A percentile compares a stretch with the other conserved stretches of the same genome.
Evolutionary conservation across 2,329 filamentous ascomycete genomes (phyloP).

Genomic region (Fusarium buharicum): DNA sequence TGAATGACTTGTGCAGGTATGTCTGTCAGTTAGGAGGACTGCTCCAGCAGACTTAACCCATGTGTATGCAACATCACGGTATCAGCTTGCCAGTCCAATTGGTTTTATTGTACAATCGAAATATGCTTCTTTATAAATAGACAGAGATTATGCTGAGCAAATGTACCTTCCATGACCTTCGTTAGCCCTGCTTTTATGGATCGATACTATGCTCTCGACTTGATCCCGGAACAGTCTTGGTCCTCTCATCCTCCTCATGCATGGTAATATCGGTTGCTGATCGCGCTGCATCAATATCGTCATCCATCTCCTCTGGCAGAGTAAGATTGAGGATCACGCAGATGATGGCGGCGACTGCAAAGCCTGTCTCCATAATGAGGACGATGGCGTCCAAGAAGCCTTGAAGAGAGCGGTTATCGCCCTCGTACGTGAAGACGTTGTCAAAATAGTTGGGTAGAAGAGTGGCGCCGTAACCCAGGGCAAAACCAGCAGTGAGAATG

Average conservation of each 20-base stretch:
- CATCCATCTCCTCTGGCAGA: conserved; percentile 80
- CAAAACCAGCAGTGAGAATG: conserved; percentile 79
- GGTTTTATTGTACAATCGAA: no score
- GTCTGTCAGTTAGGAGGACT: no score
- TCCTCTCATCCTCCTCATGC: conserved; percentile 19
- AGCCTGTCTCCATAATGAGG: conserved; percentile 79
- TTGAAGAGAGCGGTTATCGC: conserved; percentile 71
- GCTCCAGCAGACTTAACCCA: no score
- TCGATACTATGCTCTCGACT: conserved; percentile 43
- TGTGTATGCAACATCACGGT: no score
- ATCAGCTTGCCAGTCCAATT: no score
- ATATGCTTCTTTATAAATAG: not conserved
- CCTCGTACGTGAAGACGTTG: conserved; percentile 77
- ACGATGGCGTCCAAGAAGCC: conserved; percentile 81
- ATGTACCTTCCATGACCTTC: not conserved
- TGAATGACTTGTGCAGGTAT: no score
- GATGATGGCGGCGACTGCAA: conserved; percentile 78
- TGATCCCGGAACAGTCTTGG: conserved; percentile 19
- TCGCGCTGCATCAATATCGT: conserved; percentile 51
- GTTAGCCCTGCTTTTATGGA: conserved; percentile 30
- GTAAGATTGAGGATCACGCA: conserved; percentile 78
- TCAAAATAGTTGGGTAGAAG: conserved; percentile 74
- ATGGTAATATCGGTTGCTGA: conserved; percentile 34
- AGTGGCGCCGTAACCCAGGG: conserved; percentile 77
- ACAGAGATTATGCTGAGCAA: not conserved